These are phyloP conservation scores for Spathaspora hagerdaliae DNA, from an alignment of 805 yeast genomes.

Conservation along the genomic window DNA sequence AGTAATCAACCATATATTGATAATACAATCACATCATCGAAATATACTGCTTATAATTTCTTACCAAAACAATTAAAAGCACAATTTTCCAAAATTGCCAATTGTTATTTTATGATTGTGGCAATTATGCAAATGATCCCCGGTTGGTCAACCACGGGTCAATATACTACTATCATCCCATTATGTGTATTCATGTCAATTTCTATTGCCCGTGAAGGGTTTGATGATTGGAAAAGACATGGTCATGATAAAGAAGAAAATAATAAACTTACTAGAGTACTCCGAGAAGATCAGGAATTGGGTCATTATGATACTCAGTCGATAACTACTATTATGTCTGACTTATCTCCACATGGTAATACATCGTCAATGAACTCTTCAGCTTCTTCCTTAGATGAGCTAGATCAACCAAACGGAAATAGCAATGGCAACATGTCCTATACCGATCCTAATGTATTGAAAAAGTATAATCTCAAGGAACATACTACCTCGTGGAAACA, in stretches of 20 bases:
- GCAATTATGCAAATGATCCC: slow-evolving; percentile 95
- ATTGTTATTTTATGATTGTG: slow-evolving; percentile 82
- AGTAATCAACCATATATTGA: slow-evolving; percentile 53
- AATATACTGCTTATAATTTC: slow-evolving; percentile 76
- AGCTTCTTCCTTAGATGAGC: slow-evolving; percentile 2
- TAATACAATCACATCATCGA: slow-evolving; percentile 80
- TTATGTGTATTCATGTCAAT: slow-evolving; percentile 79
- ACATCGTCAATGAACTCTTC: background rate
- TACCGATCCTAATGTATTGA: slow-evolving; percentile 16
- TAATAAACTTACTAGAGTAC: slow-evolving; percentile 32
- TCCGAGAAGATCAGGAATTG: slow-evolving; percentile 28
- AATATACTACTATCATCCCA: slow-evolving; percentile 90
- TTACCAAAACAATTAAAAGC: slow-evolving; percentile 85
- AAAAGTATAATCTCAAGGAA: slow-evolving; percentile 30
- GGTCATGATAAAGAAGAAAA: slow-evolving; percentile 83
- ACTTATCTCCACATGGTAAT: slow-evolving; percentile 14
- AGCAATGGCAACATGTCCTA: slow-evolving; percentile 1
- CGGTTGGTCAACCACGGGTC: slow-evolving; percentile 95
- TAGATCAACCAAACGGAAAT: background rate
- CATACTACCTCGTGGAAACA: slow-evolving; percentile 60
- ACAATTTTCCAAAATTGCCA: slow-evolving; percentile 91
- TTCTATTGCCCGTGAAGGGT: slow-evolving; percentile 89
- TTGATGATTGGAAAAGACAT: slow-evolving; percentile 87
- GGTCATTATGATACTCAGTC: slow-evolving; percentile 32
- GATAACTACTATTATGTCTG: slow-evolving; percentile 35